Percentiles rank a stretch among this genome's conserved stretches.
These are phyloP conservation scores for Pythium biforme DNA, from an alignment of 352 stramenopile species.

Conservation along the genomic window DNA sequence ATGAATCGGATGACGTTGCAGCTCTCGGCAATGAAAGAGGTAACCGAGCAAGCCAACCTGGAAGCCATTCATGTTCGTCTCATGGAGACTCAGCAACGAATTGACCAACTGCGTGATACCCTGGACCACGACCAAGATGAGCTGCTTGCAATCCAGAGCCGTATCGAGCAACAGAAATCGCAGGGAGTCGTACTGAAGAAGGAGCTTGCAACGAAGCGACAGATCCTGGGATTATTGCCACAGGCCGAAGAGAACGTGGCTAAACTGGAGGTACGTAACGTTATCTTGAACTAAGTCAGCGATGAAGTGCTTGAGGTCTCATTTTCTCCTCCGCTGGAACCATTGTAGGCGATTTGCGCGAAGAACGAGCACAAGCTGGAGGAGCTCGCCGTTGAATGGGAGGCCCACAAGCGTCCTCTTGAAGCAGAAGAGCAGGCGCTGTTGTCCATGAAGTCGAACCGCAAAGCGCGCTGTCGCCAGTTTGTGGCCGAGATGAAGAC, in stretches of 20 bases:
- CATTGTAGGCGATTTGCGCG: conserved; percentile 42
- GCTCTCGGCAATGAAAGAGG: conserved; percentile 9
- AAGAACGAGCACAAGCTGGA: conserved; percentile 50
- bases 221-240: conserved; percentile 63
- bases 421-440: conserved; percentile 47
- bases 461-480: conserved; percentile 52
- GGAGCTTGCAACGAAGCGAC: conserved; percentile 44
- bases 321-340: not conserved
- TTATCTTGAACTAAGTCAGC: not conserved
- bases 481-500: conserved; percentile 69
- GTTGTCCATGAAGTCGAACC: conserved; percentile 41
- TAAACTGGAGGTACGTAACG: conserved; percentile 48
- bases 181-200: conserved; percentile 40
- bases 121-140: conserved; percentile 14
- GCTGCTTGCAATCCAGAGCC: conserved; percentile 13
- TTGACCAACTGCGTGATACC: conserved; percentile 19
- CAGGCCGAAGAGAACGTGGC: conserved; percentile 63
- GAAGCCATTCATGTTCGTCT: conserved; percentile 22
- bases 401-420: conserved; percentile 42
- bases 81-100: conserved; percentile 15
- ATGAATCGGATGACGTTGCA: conserved; percentile 1
- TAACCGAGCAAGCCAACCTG: conserved; percentile 16
- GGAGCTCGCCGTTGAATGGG: conserved; percentile 54
- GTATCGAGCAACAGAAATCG: conserved; percentile 32
- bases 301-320: not conserved